A percentile compares a stretch with the other conserved stretches of the same genome.
phyloP scores from a whole-genome alignment of 768 basidiomycete species.

The Suillus tomentosus region DNA sequence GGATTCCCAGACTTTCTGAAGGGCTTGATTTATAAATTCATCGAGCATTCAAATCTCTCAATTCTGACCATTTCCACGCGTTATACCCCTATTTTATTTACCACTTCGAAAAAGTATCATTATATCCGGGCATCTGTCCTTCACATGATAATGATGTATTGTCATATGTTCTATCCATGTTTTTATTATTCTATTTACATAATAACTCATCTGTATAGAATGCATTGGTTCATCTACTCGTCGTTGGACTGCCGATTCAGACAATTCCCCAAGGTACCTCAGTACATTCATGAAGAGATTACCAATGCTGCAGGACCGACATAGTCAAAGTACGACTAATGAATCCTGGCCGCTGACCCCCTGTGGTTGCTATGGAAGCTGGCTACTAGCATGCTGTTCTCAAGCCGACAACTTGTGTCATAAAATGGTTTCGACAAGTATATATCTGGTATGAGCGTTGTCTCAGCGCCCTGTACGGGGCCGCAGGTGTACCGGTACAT shows the following conservation, averaged over 20 bases:
- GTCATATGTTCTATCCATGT: not conserved
- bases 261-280: not conserved
- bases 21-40: not conserved
- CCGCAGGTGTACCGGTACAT: not conserved
- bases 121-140: not conserved
- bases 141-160: too few relatives aligned
- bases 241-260: not conserved
- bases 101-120: not conserved
- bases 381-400: not conserved
- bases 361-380: not conserved
- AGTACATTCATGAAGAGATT: not conserved
- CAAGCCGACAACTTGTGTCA: not conserved
- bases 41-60: not conserved
- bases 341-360: not conserved
- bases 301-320: not conserved
- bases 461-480: not conserved
- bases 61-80: not conserved
- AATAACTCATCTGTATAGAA: too few relatives aligned
- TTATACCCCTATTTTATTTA: not conserved
- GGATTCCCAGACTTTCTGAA: too few relatives aligned
- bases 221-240: not conserved
- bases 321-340: not conserved
- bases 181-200: too few relatives aligned
- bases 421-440: not conserved
- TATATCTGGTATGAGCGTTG: not conserved